phyloP scores from a whole-genome alignment of 805 yeast genomes.

The Yarrowia alimentaria region DNA sequence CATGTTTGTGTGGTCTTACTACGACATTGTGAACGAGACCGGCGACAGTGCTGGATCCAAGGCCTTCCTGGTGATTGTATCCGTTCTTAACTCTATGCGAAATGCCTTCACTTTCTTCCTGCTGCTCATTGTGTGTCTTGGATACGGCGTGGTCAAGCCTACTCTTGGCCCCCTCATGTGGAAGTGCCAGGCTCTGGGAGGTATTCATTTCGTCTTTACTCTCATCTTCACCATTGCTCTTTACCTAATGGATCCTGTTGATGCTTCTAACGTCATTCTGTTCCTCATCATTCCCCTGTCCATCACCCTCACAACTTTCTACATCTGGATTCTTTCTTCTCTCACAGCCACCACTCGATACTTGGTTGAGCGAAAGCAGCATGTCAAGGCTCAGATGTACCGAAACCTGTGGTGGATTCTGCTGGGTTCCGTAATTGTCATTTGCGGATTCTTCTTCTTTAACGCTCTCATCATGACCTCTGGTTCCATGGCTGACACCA shows the following conservation, averaged over 20 bases:
- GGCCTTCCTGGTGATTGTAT: constrained; percentile 71
- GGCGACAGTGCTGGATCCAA: constrained; percentile 58
- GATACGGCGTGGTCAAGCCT: constrained; percentile 92
- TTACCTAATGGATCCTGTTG: constrained; percentile 49
- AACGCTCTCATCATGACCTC: constrained; percentile 69
- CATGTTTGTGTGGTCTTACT: constrained; percentile 86
- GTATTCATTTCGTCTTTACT: constrained; percentile 54
- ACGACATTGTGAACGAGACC: constrained; percentile 70
- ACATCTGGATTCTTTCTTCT: constrained; percentile 69
- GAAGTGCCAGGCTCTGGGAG: constrained; percentile 60
- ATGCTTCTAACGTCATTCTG: constrained; percentile 50
- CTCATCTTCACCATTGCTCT: constrained; percentile 54
- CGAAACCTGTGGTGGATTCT: constrained; percentile 71
- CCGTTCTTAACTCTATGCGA: constrained; percentile 75
- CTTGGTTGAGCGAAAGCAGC: constrained; percentile 81
- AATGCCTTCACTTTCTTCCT: constrained; percentile 86
- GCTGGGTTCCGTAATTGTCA: constrained; percentile 59
- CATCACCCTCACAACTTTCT: constrained; percentile 66
- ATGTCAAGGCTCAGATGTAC: constrained; percentile 87
- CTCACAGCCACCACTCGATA: constrained; percentile 71
- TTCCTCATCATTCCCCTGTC: constrained; percentile 70
- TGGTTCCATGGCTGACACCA: constrained; percentile 69
- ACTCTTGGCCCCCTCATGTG: constrained; percentile 79
- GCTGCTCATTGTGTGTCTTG: constrained; percentile 78
- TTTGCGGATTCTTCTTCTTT: constrained; percentile 68